These are phyloP conservation scores for Dalechampia spathulata DNA, from an alignment of 441 rosid species.

Conservation along the genomic window DNA sequence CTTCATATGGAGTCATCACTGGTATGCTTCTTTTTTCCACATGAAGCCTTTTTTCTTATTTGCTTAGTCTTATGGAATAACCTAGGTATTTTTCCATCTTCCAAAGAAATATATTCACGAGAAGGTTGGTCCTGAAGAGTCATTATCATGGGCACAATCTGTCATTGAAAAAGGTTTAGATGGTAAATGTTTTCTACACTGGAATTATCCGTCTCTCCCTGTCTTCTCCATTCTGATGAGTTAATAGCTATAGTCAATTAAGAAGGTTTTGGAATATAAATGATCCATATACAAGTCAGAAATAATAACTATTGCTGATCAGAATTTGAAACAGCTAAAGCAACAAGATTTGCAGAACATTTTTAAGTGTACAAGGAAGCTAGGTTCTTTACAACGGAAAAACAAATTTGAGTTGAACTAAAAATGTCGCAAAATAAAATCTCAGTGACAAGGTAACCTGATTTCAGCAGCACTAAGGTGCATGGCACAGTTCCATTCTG, in stretches of 20 bases:
- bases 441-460: not conserved
- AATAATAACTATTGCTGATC: not conserved
- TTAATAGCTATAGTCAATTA: not conserved
- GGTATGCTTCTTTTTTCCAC: conserved; percentile 21
- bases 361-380: too few relatives aligned
- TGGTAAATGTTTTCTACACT: conserved; percentile 20
- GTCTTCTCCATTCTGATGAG: not conserved
- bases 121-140: conserved; percentile 31
- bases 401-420: not conserved
- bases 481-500: too few relatives aligned
- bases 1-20: conserved; percentile 33
- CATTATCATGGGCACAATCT: conserved; percentile 24
- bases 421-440: not conserved
- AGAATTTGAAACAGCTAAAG: not conserved
- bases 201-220: not conserved
- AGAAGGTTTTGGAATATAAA: not conserved
- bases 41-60: not conserved
- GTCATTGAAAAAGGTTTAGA: conserved; percentile 35
- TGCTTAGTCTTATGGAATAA: not conserved
- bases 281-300: not conserved
- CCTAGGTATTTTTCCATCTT: not conserved
- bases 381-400: not conserved
- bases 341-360: not conserved
- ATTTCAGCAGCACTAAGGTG: too few relatives aligned
- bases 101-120: conserved; percentile 36